Conservation (phyloP, 805 yeast species). For the Monosporozyma servazzii region DNA sequence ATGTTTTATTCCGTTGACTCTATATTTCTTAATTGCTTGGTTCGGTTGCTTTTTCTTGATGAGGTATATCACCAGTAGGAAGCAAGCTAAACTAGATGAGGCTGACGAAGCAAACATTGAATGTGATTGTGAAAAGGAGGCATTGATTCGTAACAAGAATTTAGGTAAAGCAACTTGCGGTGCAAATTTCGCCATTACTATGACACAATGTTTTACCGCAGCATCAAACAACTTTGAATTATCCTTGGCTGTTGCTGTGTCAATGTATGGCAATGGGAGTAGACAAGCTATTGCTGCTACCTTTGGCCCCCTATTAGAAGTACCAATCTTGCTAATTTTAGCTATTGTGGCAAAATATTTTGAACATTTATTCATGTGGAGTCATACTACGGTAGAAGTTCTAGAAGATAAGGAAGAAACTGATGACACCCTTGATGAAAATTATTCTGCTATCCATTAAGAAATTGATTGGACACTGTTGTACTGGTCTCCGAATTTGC, state of each 20-base stretch:
- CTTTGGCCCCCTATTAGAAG: conserved; percentile 51
- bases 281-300: conserved; percentile 50
- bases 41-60: conserved; percentile 34
- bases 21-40: conserved; percentile 42
- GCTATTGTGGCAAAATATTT: conserved; percentile 33
- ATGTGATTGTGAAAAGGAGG: conserved; percentile 36
- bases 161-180: conserved; percentile 28
- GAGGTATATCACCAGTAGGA: conserved; percentile 24
- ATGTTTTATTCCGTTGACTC: conserved; percentile 41
- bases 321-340: conserved; percentile 39
- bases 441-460: too few relatives aligned
- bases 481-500: too few relatives aligned
- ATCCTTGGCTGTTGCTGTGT: conserved; percentile 44
- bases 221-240: conserved; percentile 52
- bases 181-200: conserved; percentile 34
- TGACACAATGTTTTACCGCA: conserved; percentile 48
- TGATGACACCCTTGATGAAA: neutral
- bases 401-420: neutral
- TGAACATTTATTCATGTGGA: conserved; percentile 23
- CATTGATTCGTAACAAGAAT: conserved; percentile 10
- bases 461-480: too few relatives aligned
- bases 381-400: neutral
- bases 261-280: conserved; percentile 43
- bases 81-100: neutral
- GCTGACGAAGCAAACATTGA: conserved; percentile 14